Evolutionary conservation across 78 protist species (phyloP), one percentile per base, ranked within the genome.

Genomic region (Isochrysis galbana): DNA sequence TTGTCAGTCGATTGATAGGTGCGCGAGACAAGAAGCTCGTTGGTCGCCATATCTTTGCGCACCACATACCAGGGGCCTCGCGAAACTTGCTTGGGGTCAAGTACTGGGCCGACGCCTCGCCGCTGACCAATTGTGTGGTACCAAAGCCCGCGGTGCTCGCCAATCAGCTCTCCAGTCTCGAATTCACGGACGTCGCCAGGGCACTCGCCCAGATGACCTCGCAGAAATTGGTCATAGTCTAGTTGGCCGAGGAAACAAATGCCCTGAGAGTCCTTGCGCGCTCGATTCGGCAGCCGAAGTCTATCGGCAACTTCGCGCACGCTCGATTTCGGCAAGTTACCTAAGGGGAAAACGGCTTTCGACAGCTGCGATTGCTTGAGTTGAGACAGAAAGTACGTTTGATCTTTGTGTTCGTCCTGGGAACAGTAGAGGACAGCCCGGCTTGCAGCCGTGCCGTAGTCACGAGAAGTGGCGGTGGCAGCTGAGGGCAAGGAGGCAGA

Each of bases 161-260:
- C 93, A 36, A 91, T 36, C 61, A 25, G 25, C 55, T 29, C 21
- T 29, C 80, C 78, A 0, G 93, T 47, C 51, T 51, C 84, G 36
- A 36, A 47, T 54, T 91, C 93, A n/a, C 22, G 2, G 32, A 91
- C 61, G 11, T 47, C 82, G 42, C 89, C 89, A 0, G 88, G 89
- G 14, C 22, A n/a, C 70, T 48, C 90, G 48, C 72, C 47, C 23
- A 54, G 47, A 29, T 48, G 69, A 36, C 11, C 23, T 23, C 48
- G n/a, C 26, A 91, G 61, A 34, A 91, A 91, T 45, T 77, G 89
- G 55, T 91, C 93, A 78, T 72, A 91, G 69, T 48, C 2, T 29
- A 91, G 89, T 54, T 78, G 38, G 82, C 93, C 93, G 38, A 91
- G 89, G 77, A 91, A 91, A 78, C 93, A 91, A 54, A 91, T 78